These are phyloP conservation scores for Pharus latifolius DNA, from an alignment of 176 grass and related monocot species.

Conservation along the genomic window DNA sequence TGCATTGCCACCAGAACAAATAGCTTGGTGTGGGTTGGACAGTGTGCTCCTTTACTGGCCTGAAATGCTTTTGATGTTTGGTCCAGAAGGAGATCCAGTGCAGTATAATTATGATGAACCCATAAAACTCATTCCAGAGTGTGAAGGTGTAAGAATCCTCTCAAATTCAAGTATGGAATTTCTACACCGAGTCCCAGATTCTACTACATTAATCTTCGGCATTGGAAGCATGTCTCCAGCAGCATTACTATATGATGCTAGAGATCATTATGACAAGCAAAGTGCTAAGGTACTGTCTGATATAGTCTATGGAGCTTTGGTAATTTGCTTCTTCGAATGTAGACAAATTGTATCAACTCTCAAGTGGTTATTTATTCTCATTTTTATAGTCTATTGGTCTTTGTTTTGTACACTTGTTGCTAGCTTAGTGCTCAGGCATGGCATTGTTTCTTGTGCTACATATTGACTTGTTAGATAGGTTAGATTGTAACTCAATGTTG, in stretches of 20 bases:
- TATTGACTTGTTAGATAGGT: not conserved
- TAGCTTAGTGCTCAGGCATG: constrained; percentile 5
- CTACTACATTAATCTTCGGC: constrained; percentile 76
- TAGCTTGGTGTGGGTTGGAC: constrained; percentile 93
- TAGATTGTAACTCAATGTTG: not conserved
- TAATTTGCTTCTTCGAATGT: constrained; percentile 5
- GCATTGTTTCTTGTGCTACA: not conserved
- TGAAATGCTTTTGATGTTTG: constrained; percentile 79
- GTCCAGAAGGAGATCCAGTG: constrained; percentile 80
- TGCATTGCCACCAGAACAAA: constrained; percentile 87
- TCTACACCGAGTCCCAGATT: constrained; percentile 81
- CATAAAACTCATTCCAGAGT: constrained; percentile 84
- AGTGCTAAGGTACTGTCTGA: constrained; percentile 90
- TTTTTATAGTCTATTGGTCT: constrained; percentile 13
- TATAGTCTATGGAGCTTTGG: not conserved
- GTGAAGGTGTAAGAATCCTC: constrained; percentile 91
- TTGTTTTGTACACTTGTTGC: not conserved
- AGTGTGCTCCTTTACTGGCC: constrained; percentile 93
- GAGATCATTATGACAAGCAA: constrained; percentile 86
- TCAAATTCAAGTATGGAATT: constrained; percentile 98
- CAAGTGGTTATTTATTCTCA: not conserved
- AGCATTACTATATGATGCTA: constrained; percentile 90
- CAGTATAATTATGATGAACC: constrained; percentile 87
- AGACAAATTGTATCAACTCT: not conserved
- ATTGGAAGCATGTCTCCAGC: constrained; percentile 89